Conservation (phyloP, 1,284 basidiomycete species). For the Ustilago shanxiensis region DNA sequence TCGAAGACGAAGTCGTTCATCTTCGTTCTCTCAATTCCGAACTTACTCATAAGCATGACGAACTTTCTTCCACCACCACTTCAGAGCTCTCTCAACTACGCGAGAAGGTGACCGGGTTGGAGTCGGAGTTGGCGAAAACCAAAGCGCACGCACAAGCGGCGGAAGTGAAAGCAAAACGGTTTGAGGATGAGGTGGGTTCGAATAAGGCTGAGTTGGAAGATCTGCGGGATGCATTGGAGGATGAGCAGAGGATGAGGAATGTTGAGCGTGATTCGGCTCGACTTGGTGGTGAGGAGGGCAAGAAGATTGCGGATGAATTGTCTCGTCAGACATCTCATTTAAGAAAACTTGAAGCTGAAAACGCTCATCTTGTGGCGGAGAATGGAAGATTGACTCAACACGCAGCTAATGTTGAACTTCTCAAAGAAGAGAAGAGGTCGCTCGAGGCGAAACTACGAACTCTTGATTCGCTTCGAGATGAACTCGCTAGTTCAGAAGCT, state of each 20-base stretch:
- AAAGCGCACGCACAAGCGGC: conserved; percentile 36
- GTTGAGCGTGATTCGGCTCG: conserved; percentile 20
- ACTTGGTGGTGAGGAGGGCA: conserved; percentile 18
- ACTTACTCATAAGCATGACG: conserved; percentile 35
- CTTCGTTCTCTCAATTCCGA: conserved; percentile 44
- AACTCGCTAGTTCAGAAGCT: conserved; percentile 52
- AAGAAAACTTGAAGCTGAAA: conserved; percentile 51
- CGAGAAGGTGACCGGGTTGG: conserved; percentile 23
- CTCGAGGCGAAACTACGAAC: conserved; percentile 56
- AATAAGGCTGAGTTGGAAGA: conserved; percentile 45
- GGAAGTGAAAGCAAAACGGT: conserved; percentile 8
- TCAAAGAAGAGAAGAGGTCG: conserved; percentile 63
- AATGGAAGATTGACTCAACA: conserved; percentile 47
- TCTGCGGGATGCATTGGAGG: conserved; percentile 51
- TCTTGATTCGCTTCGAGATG: conserved; percentile 46
- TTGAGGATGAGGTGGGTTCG: conserved; percentile 38
- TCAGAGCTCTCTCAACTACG: conserved; percentile 20
- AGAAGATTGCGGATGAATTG: conserved; percentile 48
- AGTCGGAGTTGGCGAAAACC: conserved; percentile 33
- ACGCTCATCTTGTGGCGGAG: conserved; percentile 46
- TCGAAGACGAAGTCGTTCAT: conserved; percentile 48
- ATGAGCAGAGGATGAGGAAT: conserved; percentile 44
- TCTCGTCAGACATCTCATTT: conserved; percentile 32
- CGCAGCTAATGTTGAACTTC: conserved; percentile 49
- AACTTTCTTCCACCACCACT: conserved; percentile 17